Base-by-base conservation (phyloP, 768 basidiomycete genomes). In the Chalciporus piperatus region DNA sequence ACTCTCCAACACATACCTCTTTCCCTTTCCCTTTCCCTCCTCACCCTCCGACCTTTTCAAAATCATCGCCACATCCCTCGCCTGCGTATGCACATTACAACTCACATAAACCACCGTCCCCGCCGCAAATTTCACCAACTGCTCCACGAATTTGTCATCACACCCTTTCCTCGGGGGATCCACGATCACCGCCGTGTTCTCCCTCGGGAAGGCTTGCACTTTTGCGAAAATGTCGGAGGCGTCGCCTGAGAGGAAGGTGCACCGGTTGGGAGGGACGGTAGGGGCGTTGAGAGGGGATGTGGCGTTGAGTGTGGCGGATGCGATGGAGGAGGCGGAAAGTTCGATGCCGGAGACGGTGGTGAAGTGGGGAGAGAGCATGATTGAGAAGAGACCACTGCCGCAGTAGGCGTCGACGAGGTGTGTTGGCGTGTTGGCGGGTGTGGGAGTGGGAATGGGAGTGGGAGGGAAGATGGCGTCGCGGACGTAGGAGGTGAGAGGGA, bases 391-490 rank as follows among this genome's bases (percentile, higher is more conserved):
- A 4, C 93, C 93, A 13, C 84, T 82, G 39, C 93, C 93, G 66
- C 93, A 98, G 70, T 96, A 96, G 3, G 95, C 85, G 65, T 99
- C 96, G 27, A 99, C 92, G 41, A 98, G 85, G 69, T 96, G 94
- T 0, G 89, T 93, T 1, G 83, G 83, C 16, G 19, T n/a, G n/a
- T n/a, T n/a, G n/a, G n/a, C n/a, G n/a, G n/a, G n/a, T n/a, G n/a
- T 14, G 25, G 10, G 9, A 13, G 10, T 22, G 45, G 14, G 49
- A 19, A 37, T 16, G 33, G 48, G 50, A 58, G 19, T 41, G 45
- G 62, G 66, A 62, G 70, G 71, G 60, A 85, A 83, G 60, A 94
- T 84, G 47, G 87, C 83, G 25, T 86, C 79, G 40, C 79, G 78
- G 48, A 96, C 92, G 71, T 95, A 92, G 53, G 80, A 65, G n/a